phyloP scores from a whole-genome alignment of 768 basidiomycete genomes.

The Filobasidium floriforme region DNA sequence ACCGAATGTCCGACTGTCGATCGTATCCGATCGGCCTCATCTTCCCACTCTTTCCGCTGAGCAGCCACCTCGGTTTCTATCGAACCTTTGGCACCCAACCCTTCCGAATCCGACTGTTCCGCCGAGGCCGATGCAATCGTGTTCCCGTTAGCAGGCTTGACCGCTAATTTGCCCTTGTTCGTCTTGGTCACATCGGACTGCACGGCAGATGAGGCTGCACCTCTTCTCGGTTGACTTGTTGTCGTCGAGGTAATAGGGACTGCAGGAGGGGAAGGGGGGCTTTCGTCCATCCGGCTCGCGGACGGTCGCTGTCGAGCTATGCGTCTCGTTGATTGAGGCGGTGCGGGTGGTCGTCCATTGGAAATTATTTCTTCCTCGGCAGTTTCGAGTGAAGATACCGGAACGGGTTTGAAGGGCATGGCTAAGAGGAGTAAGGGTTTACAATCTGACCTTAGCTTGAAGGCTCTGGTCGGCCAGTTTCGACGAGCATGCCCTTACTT shows the following conservation, averaged over 20 bases:
- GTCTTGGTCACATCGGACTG: background rate
- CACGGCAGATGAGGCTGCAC: background rate
- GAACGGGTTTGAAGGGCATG: conserved; percentile 19
- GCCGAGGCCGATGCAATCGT: too few relatives aligned
- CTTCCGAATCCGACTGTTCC: too few relatives aligned
- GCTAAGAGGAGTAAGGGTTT: conserved; percentile 2
- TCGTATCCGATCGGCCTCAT: too few relatives aligned
- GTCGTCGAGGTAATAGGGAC: background rate
- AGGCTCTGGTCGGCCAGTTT: too few relatives aligned
- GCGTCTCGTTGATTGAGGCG: conserved; percentile 38
- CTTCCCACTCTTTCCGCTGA: too few relatives aligned
- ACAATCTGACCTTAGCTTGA: too few relatives aligned
- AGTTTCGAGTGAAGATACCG: conserved; percentile 12
- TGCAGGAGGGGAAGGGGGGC: background rate
- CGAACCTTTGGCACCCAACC: too few relatives aligned
- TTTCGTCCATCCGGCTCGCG: conserved; percentile 22
- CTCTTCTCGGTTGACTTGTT: too few relatives aligned
- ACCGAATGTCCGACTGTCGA: too few relatives aligned
- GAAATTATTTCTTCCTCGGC: conserved; percentile 17
- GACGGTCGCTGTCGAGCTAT: conserved; percentile 38
- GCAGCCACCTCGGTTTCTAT: too few relatives aligned
- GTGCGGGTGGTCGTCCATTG: conserved; percentile 24
- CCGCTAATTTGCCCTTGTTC: background rate
- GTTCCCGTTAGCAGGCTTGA: too few relatives aligned
- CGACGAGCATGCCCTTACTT: conserved; percentile 9